Base-by-base conservation (phyloP, 768 basidiomycete genomes). In the Favolaschia claudopus region DNA sequence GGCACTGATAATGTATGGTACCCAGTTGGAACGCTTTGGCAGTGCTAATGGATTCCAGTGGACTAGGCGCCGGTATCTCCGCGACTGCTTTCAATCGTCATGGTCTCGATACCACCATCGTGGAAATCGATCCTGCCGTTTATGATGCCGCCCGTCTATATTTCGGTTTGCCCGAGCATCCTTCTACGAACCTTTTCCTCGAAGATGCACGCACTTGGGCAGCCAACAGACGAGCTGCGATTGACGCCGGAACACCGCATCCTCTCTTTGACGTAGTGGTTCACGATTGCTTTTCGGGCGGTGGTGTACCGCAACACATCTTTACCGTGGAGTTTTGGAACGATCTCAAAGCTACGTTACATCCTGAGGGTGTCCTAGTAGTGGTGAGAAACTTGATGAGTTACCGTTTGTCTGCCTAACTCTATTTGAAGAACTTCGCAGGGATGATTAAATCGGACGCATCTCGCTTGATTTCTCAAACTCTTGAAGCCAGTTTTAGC, bases 211-310 rank as follows among this genome's bases (percentile, higher is more conserved):
- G 89, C 27, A 60, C 65, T 13, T 95, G 90, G 86, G 83, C 89
- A n/a, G 74, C 81, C 8, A 73, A 77, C 43, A 80, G 79, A 49
- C 69, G 69, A 19, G 68, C 63, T 25, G 67, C 56, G 22, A 48
- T 72, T 9, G 70, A 69, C 5, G 64, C 68, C 22, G 70, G 73
- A 29, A 64, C 70, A n/a, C 60, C 67, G 25, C 62, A 67, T 37
- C 71, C 71, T 9, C 74, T 76, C 19, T 93, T 85, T 68, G 89
- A 92, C 64, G 80, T 89, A 60, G 84, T 95, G 36, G 78, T 96
- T 0, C 96, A 98, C 64, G 96, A 96, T 67, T 93, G 92, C 68
- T 98, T 97, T 71, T 94, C 95, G 9, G 96, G 96, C 9, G 96
- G 96, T 4, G 87, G 86, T n/a, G 88, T 98, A 3, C 95, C 96